These are phyloP conservation scores for Smittium culicis DNA, from an alignment of 371 early-diverging fungal genomes.

Conservation along the genomic window DNA sequence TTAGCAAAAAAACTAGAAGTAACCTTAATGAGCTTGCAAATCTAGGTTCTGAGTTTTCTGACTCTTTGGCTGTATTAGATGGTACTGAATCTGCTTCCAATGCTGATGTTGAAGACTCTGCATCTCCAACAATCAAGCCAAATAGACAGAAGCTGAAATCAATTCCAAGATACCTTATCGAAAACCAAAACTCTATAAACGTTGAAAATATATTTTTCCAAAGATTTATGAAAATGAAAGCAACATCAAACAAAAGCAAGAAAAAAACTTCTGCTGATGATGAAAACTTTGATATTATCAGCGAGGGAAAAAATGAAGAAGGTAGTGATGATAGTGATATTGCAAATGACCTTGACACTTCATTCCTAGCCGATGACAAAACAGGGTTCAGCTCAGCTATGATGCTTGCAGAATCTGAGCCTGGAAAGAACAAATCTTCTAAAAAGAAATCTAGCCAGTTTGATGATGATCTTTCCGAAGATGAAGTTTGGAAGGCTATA, in stretches of 20 bases:
- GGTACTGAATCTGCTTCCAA: background rate
- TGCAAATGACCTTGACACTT: slow-evolving; percentile 10
- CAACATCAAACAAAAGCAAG: slow-evolving; percentile 10
- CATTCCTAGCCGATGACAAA: slow-evolving; percentile 16
- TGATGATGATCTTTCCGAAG: slow-evolving; percentile 26
- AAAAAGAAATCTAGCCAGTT: slow-evolving; percentile 26
- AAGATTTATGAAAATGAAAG: slow-evolving; percentile 10
- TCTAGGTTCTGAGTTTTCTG: background rate
- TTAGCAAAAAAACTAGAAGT: background rate
- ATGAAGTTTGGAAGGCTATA: slow-evolving; percentile 56
- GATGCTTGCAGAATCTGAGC: slow-evolving; percentile 36
- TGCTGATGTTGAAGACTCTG: background rate
- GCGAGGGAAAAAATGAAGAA: slow-evolving; percentile 20
- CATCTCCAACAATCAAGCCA: background rate
- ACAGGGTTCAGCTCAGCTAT: slow-evolving; percentile 20
- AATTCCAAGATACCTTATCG: background rate
- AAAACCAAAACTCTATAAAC: background rate
- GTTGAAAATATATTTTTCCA: slow-evolving; percentile 21
- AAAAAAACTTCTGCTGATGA: slow-evolving; percentile 29
- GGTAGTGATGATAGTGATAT: slow-evolving; percentile 27
- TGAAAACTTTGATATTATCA: slow-evolving; percentile 20
- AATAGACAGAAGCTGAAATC: background rate
- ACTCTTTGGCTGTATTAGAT: background rate
- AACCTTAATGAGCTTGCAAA: background rate
- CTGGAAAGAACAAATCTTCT: slow-evolving; percentile 17